phyloP scores from a whole-genome alignment of 306 rosid genomes.

The Prunus mongolica region DNA sequence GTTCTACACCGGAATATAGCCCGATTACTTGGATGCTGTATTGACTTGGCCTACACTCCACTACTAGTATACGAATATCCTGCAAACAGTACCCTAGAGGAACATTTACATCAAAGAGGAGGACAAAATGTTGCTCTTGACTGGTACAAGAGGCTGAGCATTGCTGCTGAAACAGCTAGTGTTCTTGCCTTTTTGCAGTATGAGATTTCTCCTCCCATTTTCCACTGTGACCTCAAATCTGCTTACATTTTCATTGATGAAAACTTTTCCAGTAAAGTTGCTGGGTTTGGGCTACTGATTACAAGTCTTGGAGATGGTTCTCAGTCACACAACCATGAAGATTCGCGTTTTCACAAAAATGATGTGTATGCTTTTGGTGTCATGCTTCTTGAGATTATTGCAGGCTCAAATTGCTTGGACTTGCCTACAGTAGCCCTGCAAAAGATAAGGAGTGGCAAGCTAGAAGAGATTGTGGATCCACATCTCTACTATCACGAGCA shows the following conservation, averaged over 20 bases:
- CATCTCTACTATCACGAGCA: constrained; percentile 67
- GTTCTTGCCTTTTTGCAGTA: constrained; percentile 65
- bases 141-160: constrained; percentile 71
- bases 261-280: constrained; percentile 58
- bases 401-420: constrained; percentile 66
- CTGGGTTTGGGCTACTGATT: constrained; percentile 57
- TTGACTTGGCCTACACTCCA: constrained; percentile 52
- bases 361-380: constrained; percentile 85
- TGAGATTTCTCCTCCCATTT: constrained; percentile 76
- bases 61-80: constrained; percentile 74
- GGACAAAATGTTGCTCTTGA: constrained; percentile 50
- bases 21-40: constrained; percentile 70
- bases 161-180: constrained; percentile 73
- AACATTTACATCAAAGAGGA: constrained; percentile 53
- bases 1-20: constrained; percentile 60
- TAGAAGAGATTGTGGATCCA: constrained; percentile 84
- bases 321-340: constrained; percentile 24
- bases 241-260: constrained; percentile 57
- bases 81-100: constrained; percentile 66
- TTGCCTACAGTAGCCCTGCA: constrained; percentile 53
- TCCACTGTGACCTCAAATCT: constrained; percentile 68
- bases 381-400: constrained; percentile 70
- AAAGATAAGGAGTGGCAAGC: constrained; percentile 64
- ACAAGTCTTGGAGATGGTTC: constrained; percentile 28
- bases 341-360: constrained; percentile 32